Conservation (phyloP, 2,329 filamentous ascomycete species). For the Scolecobasidium constrictum region DNA sequence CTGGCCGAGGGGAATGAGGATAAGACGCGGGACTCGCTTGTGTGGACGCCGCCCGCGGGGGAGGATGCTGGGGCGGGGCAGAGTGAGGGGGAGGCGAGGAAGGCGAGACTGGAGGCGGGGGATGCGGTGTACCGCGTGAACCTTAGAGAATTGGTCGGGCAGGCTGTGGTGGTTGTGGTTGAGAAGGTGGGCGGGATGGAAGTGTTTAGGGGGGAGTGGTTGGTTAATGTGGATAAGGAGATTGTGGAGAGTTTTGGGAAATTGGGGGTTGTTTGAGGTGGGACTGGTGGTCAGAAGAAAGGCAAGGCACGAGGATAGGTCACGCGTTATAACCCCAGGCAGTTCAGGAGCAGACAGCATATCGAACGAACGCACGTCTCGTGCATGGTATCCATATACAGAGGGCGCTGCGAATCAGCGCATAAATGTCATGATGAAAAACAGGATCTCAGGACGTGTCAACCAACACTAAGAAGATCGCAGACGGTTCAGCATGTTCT, state of each 20-base stretch:
- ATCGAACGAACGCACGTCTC: too few relatives aligned
- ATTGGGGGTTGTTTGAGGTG: conserved; percentile 16
- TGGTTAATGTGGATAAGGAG: conserved; percentile 64
- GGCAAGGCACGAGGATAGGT: too few relatives aligned
- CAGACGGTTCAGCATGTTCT: too few relatives aligned
- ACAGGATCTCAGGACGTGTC: too few relatives aligned
- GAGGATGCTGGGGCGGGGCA: not conserved
- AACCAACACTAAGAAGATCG: too few relatives aligned
- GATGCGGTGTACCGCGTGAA: conserved; percentile 61
- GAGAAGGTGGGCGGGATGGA: conserved; percentile 48
- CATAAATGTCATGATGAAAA: too few relatives aligned
- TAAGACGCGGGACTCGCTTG: conserved; percentile 27
- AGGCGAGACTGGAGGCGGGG: conserved; percentile 24
- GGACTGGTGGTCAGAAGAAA: too few relatives aligned
- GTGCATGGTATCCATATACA: too few relatives aligned
- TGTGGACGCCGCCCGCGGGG: conserved; percentile 20
- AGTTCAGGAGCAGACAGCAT: too few relatives aligned
- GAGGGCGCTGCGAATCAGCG: too few relatives aligned
- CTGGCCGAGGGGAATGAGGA: conserved; percentile 50
- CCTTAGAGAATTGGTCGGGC: conserved; percentile 49
- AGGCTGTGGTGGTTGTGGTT: conserved; percentile 39
- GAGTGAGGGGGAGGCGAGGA: conserved; percentile 17
- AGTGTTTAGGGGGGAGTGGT: conserved; percentile 56
- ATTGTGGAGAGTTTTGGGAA: conserved; percentile 53
- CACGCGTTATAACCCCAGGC: too few relatives aligned